phyloP scores from a whole-genome alignment of 768 basidiomycete genomes.

The Collybiopsis confluens region DNA sequence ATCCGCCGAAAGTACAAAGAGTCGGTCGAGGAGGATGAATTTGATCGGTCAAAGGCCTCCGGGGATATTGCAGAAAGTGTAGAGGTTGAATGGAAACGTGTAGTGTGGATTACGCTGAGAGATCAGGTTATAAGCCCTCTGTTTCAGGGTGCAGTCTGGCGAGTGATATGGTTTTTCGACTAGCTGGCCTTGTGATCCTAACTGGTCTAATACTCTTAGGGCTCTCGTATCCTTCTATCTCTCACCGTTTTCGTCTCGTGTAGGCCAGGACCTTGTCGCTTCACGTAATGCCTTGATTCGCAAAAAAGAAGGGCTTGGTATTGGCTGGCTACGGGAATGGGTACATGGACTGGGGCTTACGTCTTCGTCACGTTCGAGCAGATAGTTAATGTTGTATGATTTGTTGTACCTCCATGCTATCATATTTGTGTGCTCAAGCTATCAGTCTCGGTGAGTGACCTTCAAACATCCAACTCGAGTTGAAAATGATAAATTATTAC shows the following conservation, averaged over 20 bases:
- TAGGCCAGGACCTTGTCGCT: constrained; percentile 3
- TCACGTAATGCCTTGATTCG: background rate
- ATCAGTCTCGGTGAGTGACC: too few species aligned
- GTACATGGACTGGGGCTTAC: background rate
- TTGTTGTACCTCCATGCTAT: too few species aligned
- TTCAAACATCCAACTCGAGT: too few species aligned
- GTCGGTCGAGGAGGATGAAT: background rate
- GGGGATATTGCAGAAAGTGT: background rate
- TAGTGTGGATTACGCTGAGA: constrained; percentile 1
- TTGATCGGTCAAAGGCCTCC: background rate
- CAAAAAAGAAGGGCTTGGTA: background rate
- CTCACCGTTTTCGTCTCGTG: constrained; percentile 3
- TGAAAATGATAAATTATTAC: too few species aligned
- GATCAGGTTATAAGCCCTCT: constrained; percentile 6
- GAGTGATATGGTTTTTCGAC: background rate
- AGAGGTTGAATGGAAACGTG: constrained; percentile 4
- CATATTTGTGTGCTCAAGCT: too few species aligned
- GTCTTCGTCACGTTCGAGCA: too few species aligned
- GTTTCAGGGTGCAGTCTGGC: constrained; percentile 2
- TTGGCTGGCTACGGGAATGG: background rate
- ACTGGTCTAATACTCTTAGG: background rate
- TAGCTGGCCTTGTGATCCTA: background rate
- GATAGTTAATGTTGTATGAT: too few species aligned
- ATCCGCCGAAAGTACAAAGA: constrained; percentile 21
- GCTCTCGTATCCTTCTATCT: background rate